Percentiles rank a stretch among this genome's conserved stretches.
These are phyloP conservation scores for Gaeumannomyces sp. DNA, from an alignment of 2,329 filamentous ascomycete species.

Conservation along the genomic window DNA sequence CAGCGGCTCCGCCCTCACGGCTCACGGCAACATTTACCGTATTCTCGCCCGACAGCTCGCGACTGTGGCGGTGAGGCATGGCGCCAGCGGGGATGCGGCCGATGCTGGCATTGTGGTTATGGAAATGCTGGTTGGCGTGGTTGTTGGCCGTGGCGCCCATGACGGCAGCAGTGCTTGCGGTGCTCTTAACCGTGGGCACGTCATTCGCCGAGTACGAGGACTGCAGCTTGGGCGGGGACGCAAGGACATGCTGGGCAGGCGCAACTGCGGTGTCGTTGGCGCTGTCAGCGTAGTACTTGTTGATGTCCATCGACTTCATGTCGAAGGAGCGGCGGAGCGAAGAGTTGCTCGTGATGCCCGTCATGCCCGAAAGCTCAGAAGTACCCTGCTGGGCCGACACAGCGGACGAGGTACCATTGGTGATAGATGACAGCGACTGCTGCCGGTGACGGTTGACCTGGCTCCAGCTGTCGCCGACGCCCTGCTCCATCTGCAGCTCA, in stretches of 20 bases:
- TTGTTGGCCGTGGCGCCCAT: slow-evolving; percentile 45
- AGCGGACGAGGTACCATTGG: slow-evolving; percentile 30
- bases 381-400: slow-evolving; percentile 29
- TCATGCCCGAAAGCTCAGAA: slow-evolving; percentile 40
- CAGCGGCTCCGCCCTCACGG: slow-evolving; percentile 37
- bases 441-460: slow-evolving; percentile 62
- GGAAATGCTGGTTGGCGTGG: slow-evolving; percentile 58
- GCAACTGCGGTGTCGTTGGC: slow-evolving; percentile 35
- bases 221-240: slow-evolving; percentile 68
- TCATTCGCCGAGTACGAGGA: slow-evolving; percentile 89
- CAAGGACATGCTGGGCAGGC: slow-evolving; percentile 45
- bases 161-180: slow-evolving; percentile 40
- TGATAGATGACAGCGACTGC: slow-evolving; percentile 48
- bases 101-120: slow-evolving; percentile 76
- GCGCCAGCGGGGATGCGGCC: slow-evolving; percentile 69
- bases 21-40: slow-evolving; percentile 25
- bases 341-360: slow-evolving; percentile 41
- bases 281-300: slow-evolving; percentile 40
- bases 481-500: neutral
- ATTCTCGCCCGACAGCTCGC: slow-evolving; percentile 57
- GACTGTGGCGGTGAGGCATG: slow-evolving; percentile 62
- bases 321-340: slow-evolving; percentile 55
- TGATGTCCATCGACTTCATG: slow-evolving; percentile 35
- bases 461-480: slow-evolving; percentile 46
- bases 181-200: slow-evolving; percentile 75